These are phyloP conservation scores for Talaromyces rugulosus DNA, from an alignment of 2,329 filamentous ascomycete species.

Conservation along the genomic window DNA sequence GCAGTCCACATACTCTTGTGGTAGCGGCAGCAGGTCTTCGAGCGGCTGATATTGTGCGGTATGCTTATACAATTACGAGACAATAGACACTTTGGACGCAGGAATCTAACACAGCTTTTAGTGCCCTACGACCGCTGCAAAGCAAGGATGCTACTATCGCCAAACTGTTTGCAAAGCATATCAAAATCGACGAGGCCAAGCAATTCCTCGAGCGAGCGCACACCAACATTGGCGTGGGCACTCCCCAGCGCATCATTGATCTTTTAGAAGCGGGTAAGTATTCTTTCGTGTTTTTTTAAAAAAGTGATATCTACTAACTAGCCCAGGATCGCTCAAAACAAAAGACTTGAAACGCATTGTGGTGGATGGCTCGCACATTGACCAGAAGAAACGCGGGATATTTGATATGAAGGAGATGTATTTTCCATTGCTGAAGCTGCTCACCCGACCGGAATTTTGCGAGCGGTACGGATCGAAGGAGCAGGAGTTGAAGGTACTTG, in stretches of 20 bases:
- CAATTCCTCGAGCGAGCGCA: conserved; percentile 64
- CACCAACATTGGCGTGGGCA: conserved; percentile 85
- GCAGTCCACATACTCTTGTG: conserved; percentile 79
- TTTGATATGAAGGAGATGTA: conserved; percentile 94
- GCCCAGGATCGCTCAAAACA: conserved; percentile 62
- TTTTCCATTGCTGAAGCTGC: conserved; percentile 70
- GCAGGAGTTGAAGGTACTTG: conserved; percentile 47
- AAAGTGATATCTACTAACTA: background rate
- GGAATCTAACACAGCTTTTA: conserved; percentile 24
- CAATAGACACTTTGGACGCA: background rate
- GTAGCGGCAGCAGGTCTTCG: conserved; percentile 80
- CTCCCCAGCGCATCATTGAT: conserved; percentile 75
- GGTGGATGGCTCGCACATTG: conserved; percentile 87
- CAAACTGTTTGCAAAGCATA: conserved; percentile 97
- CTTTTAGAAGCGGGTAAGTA: conserved; percentile 69
- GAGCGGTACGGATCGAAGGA: conserved; percentile 59
- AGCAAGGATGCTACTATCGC: conserved; percentile 72
- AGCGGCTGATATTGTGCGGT: conserved; percentile 79
- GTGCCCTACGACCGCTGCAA: conserved; percentile 72
- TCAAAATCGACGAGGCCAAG: conserved; percentile 86
- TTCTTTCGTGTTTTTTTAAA: background rate
- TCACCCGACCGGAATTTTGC: conserved; percentile 67
- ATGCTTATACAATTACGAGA: conserved; percentile 18
- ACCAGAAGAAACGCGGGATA: conserved; percentile 89
- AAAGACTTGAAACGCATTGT: conserved; percentile 72